These are phyloP conservation scores for Phytopythium montanum DNA, from an alignment of 352 stramenopile genomes.

Conservation along the genomic window DNA sequence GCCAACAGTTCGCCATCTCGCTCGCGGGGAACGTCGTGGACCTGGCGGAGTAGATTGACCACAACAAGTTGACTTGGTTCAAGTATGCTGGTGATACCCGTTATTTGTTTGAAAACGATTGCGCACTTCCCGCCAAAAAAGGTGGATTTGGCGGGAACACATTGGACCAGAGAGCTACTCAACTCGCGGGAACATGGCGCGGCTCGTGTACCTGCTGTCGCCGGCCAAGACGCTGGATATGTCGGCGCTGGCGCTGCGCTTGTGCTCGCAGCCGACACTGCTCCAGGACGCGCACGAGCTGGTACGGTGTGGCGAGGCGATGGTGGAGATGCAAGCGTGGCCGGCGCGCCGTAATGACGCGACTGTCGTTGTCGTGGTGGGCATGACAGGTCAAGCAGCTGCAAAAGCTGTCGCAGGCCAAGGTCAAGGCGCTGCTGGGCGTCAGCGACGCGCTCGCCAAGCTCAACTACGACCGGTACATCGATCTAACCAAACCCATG, in stretches of 20 bases:
- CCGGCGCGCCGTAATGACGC: background rate
- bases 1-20: constrained; percentile 70
- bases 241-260: constrained; percentile 20
- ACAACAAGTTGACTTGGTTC: background rate
- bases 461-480: constrained; percentile 81
- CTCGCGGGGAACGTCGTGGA: constrained; percentile 55
- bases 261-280: constrained; percentile 44
- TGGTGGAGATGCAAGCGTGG: background rate
- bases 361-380: background rate
- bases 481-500: too few relatives aligned
- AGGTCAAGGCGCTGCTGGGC: constrained; percentile 79
- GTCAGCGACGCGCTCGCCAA: constrained; percentile 84
- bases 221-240: constrained; percentile 89
- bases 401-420: constrained; percentile 49
- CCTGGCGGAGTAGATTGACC: constrained; percentile 3
- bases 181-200: constrained; percentile 7
- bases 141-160: background rate
- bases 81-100: background rate
- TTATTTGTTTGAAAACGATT: background rate
- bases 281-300: constrained; percentile 54
- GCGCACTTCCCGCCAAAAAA: background rate
- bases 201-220: constrained; percentile 81
- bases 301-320: constrained; percentile 15
- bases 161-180: background rate
- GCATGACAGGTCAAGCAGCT: constrained; percentile 38